These are phyloP conservation scores for Aspergillus sp. DNA, from an alignment of 2,329 filamentous ascomycete genomes.

Conservation along the genomic window DNA sequence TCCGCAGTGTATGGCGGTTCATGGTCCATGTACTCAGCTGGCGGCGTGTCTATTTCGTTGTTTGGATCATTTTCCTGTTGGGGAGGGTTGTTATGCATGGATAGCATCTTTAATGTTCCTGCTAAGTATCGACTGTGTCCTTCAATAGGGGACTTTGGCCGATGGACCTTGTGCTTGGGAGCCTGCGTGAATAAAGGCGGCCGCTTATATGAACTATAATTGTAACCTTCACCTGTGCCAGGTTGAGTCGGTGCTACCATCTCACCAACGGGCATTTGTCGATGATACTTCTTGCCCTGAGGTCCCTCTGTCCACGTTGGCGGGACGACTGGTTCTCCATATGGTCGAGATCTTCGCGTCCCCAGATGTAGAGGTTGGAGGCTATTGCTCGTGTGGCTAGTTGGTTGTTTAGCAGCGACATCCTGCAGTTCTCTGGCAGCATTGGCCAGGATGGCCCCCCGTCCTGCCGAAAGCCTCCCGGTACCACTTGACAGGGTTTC, in stretches of 20 bases:
- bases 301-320: neutral
- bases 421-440: neutral
- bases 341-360: neutral
- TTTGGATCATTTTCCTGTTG: neutral
- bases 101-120: neutral
- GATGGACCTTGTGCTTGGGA: neutral
- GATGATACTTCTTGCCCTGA: too few species aligned
- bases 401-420: neutral
- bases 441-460: neutral
- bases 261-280: neutral
- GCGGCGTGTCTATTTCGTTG: neutral
- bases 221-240: neutral
- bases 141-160: neutral
- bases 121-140: neutral
- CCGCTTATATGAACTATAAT: neutral
- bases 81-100: neutral
- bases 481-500: neutral
- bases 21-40: neutral
- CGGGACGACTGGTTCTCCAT: neutral
- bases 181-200: neutral
- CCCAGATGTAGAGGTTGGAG: neutral
- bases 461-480: neutral
- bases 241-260: neutral
- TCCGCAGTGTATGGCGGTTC: neutral
- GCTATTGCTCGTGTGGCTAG: neutral